Evolutionary conservation across 129 eudicot genomes (phyloP).

Genomic region (Escallonia herrerae): DNA sequence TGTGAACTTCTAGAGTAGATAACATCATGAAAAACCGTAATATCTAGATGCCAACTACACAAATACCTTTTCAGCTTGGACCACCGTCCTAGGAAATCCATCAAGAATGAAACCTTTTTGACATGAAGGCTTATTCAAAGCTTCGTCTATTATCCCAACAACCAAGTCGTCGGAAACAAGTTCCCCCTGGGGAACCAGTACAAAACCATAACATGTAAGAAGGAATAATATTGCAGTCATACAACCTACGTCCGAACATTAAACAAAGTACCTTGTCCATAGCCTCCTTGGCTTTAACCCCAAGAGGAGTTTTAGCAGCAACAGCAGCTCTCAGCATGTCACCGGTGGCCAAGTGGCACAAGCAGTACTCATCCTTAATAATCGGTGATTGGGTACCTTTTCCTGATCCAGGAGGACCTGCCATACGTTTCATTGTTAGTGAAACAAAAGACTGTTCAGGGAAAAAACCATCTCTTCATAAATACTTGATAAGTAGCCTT

Average conservation of each 20-base stretch:
- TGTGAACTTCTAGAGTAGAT: not conserved
- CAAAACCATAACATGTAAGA: constrained; percentile 3
- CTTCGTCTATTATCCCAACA: constrained; percentile 88
- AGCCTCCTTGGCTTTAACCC: constrained; percentile 84
- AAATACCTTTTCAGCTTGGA: constrained; percentile 73
- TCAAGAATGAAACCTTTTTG: constrained; percentile 95
- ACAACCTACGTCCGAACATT: not conserved
- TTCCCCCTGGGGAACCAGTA: constrained; percentile 47
- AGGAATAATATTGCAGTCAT: not conserved
- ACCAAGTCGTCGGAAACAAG: constrained; percentile 97
- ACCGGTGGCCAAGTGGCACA: constrained; percentile 92
- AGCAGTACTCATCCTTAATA: constrained; percentile 84
- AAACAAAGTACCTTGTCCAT: constrained; percentile 67
- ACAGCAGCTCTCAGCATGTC: constrained; percentile 98
- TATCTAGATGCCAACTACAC: constrained; percentile 2
- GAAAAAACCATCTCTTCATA: too few relatives aligned
- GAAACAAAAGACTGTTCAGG: not conserved
- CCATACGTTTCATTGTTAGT: constrained; percentile 10
- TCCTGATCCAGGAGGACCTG: constrained; percentile 99
- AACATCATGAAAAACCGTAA: not conserved
- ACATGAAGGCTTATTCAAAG: constrained; percentile 91
- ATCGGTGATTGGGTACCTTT: constrained; percentile 95
- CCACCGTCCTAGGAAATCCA: constrained; percentile 93
- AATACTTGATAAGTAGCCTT: too few relatives aligned
- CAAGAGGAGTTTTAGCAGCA: constrained; percentile 93